Conservation (phyloP, 108 stramenopile species). For the Bacterosira constricta region DNA sequence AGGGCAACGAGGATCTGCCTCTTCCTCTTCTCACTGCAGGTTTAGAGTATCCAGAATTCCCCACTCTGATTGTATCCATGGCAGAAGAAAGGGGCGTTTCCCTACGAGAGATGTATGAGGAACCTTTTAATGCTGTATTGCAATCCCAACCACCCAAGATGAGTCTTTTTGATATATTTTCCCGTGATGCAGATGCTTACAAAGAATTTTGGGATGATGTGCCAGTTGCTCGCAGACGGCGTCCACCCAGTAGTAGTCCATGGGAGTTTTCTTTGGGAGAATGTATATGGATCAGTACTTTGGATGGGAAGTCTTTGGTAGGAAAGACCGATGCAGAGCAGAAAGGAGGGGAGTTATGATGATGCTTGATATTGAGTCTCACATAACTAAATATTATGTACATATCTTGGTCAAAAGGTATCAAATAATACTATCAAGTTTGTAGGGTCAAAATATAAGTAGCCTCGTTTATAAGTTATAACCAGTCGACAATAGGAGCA, state of each 20-base stretch:
- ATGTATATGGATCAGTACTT: slow-evolving; percentile 15
- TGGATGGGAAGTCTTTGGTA: neutral
- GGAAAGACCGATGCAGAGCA: neutral
- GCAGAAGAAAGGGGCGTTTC: neutral
- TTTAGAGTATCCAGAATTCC: slow-evolving; percentile 32
- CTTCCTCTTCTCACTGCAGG: slow-evolving; percentile 31
- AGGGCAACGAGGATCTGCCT: neutral
- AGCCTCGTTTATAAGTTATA: too few relatives aligned
- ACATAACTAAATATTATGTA: too few relatives aligned
- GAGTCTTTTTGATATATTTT: slow-evolving; percentile 16
- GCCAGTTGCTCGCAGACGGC: slow-evolving; percentile 20
- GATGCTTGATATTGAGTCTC: too few relatives aligned
- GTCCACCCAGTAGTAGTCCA: slow-evolving; percentile 21
- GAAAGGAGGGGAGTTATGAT: neutral
- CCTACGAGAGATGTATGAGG: slow-evolving; percentile 22
- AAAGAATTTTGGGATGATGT: slow-evolving; percentile 32
- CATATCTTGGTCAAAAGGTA: too few relatives aligned
- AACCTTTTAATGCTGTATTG: slow-evolving; percentile 25
- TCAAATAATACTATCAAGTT: too few relatives aligned
- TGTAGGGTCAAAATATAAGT: too few relatives aligned
- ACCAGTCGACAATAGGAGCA: too few relatives aligned
- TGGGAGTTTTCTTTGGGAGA: slow-evolving; percentile 23
- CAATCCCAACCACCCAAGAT: neutral
- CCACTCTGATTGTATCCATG: slow-evolving; percentile 11
- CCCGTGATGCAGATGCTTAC: slow-evolving; percentile 2